These are phyloP conservation scores for Phialocephala subalpina DNA, from an alignment of 2,329 filamentous ascomycete species.

Conservation along the genomic window DNA sequence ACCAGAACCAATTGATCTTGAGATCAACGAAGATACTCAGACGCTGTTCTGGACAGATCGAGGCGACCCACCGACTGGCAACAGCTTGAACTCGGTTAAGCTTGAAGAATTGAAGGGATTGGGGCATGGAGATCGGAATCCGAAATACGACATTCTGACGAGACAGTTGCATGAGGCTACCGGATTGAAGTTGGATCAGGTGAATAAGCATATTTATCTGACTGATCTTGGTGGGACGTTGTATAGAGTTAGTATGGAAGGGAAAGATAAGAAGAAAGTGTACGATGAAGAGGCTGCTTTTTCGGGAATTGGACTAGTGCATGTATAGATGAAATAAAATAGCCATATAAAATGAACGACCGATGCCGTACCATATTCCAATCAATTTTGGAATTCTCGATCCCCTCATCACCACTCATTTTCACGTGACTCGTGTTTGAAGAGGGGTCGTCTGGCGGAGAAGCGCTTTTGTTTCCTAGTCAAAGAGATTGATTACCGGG, in stretches of 20 bases:
- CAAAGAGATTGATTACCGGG: too few species aligned
- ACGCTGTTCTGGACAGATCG: conserved; percentile 68
- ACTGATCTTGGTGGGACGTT: conserved; percentile 51
- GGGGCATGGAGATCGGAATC: too few species aligned
- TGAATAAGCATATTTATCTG: conserved; percentile 47
- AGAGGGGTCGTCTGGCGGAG: too few species aligned
- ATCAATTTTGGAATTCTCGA: too few species aligned
- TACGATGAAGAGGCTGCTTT: too few species aligned
- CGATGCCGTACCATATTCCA: too few species aligned
- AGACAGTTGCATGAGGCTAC: conserved; percentile 55
- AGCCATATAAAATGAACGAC: too few species aligned
- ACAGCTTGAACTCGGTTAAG: conserved; percentile 51
- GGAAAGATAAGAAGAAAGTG: conserved; percentile 26
- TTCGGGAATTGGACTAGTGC: too few species aligned
- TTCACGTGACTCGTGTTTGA: too few species aligned
- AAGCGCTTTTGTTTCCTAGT: too few species aligned
- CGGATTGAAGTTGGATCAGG: conserved; percentile 51
- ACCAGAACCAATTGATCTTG: conserved; percentile 65
- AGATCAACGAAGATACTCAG: conserved; percentile 55
- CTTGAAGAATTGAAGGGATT: conserved; percentile 7
- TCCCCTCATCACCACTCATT: too few species aligned
- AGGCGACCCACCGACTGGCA: conserved; percentile 63
- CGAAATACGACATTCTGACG: conserved; percentile 40
- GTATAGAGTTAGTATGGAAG: conserved; percentile 47
- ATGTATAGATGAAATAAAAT: too few species aligned